phyloP scores from a whole-genome alignment of 371 early-diverging fungal genomes.

The Saksenaea oblongispora region DNA sequence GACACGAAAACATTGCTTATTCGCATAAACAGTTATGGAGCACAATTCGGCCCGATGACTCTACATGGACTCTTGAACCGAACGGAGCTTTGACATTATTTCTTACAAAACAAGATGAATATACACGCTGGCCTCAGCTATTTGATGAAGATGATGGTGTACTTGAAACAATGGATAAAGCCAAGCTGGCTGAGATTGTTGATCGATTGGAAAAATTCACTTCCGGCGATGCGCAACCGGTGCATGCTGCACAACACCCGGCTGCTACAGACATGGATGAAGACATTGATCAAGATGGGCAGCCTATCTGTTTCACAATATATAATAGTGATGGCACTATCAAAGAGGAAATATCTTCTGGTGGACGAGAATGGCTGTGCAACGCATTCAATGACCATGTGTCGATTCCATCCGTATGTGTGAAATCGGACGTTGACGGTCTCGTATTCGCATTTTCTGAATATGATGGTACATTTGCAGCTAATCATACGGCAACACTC shows the following conservation, averaged over 20 bases:
- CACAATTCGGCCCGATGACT: conserved; percentile 61
- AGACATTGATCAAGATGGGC: conserved; percentile 67
- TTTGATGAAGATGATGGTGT: conserved; percentile 74
- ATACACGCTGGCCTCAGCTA: conserved; percentile 78
- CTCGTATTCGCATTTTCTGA: conserved; percentile 54
- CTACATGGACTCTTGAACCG: conserved; percentile 74
- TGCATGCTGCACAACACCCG: conserved; percentile 45
- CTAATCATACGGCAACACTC: conserved; percentile 62
- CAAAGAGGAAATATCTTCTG: conserved; percentile 38
- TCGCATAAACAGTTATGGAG: conserved; percentile 42
- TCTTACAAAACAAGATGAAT: conserved; percentile 61
- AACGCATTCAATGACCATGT: conserved; percentile 28
- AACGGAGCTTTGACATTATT: conserved; percentile 62
- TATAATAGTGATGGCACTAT: conserved; percentile 28
- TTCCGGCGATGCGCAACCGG: conserved; percentile 18
- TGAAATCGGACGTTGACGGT: conserved; percentile 79
- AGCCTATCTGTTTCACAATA: conserved; percentile 50
- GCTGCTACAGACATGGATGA: conserved; percentile 66
- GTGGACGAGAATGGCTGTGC: conserved; percentile 59
- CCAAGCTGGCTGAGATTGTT: conserved; percentile 59
- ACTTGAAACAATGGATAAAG: conserved; percentile 71
- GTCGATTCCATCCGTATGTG: conserved; percentile 49
- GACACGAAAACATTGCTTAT: conserved; percentile 24
- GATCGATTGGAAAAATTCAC: conserved; percentile 72
- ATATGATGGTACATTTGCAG: conserved; percentile 11